A percentile compares a stretch with the other conserved stretches of the same genome.
Evolutionary conservation across 164 flowering plant genomes (phyloP).

Genomic region (Chimonanthus salicifolius): DNA sequence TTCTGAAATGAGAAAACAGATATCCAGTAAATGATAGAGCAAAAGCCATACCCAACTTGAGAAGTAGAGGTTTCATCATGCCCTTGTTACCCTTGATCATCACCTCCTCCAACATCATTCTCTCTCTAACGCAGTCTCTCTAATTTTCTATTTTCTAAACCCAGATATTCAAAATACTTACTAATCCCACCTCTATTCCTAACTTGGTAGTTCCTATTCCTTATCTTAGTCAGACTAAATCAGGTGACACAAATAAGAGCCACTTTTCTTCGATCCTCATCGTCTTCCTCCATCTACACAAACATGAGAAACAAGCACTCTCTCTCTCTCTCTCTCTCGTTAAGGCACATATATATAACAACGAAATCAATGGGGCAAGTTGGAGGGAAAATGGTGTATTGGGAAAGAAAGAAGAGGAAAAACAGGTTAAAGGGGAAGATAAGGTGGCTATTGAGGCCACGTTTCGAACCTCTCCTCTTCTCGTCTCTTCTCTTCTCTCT

Average conservation of each 20-base stretch:
- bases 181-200: too few relatives aligned
- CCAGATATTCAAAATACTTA: neutral
- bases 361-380: neutral
- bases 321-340: neutral
- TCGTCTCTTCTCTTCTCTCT: neutral
- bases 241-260: neutral
- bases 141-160: neutral
- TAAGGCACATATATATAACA: neutral
- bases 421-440: neutral
- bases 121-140: neutral
- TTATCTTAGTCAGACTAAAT: neutral
- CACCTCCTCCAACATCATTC: constrained; percentile 3
- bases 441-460: neutral
- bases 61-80: constrained; percentile 35
- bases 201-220: neutral
- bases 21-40: constrained; percentile 71
- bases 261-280: neutral
- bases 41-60: constrained; percentile 70
- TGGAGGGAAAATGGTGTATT: neutral
- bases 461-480: neutral
- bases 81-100: constrained; percentile 6
- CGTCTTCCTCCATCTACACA: neutral
- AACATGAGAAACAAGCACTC: neutral
- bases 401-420: neutral
- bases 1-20: constrained; percentile 38